Base-by-base conservation (phyloP, 768 basidiomycete genomes). In the Boletus coccyginus region DNA sequence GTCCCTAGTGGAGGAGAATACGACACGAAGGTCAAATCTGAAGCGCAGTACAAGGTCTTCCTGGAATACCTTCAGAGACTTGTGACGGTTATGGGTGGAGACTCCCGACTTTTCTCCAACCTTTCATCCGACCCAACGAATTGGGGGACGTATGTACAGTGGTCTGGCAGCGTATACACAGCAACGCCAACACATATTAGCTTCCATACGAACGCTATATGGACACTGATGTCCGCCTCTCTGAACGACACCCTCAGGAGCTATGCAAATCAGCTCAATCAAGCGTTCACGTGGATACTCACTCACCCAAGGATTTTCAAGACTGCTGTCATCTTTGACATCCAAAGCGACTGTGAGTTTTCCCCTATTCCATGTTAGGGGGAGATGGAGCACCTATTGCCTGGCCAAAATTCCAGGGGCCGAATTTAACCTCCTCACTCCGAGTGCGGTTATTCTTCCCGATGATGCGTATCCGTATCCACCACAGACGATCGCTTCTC, bases 11-110 rank as follows among this genome's bases (percentile, higher is more conserved):
- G 53, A 24, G 53, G 53, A 12, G 31, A 55, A 42, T 55, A 49
- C 3, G 39, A 55, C 33, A n/a, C n/a, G 13, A 46, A 14, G 17
- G 53, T 54, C 36, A 54, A 49, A 19, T 54, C 48, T 1, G 54
- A 55, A 35, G n/a, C 49, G 5, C 54, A 55, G 54, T 55, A 55
- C 42, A 44, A 38, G 29, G 2, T 43, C 27, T 55, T 55, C 21
- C 54, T 55, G 10, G 54, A 43, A 36, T 52, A 55, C 54, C 19
- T 55, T 24, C 54, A 52, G 35, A 51, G 50, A 19, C n/a, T 55
- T 27, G 41, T 52, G 29, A 55, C 54, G 13, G 42, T 39, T 16
- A 16, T 17, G 10, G 50, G 54, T 17, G 53, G 53, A 38, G 53
- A 54, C 8, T 27, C 50, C 31, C 31, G 24, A 7, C 45, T 33